Percentiles rank a stretch among this genome's conserved stretches.
phyloP scores from a whole-genome alignment of 495 filamentous ascomycete genomes.

The Daldinia decipiens region DNA sequence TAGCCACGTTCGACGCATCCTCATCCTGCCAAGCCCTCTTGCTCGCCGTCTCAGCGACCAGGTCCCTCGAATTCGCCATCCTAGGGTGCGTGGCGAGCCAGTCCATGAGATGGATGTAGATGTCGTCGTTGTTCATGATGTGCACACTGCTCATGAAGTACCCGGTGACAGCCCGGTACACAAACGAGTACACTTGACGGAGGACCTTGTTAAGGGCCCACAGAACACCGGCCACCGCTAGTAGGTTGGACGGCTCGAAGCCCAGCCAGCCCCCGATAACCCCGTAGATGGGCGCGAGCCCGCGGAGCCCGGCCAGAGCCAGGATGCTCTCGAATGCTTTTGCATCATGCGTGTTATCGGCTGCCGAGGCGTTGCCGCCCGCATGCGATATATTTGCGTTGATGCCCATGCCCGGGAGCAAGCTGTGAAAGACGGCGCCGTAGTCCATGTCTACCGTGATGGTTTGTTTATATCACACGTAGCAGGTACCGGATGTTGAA shows the following conservation, averaged over 20 bases:
- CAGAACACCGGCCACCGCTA: slow-evolving; percentile 49
- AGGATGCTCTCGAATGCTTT: slow-evolving; percentile 47
- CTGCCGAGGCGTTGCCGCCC: slow-evolving; percentile 1
- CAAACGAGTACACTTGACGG: slow-evolving; percentile 43
- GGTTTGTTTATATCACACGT: neutral
- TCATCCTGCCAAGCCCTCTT: slow-evolving; percentile 64
- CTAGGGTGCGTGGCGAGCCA: slow-evolving; percentile 67
- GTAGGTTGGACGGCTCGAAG: slow-evolving; percentile 52
- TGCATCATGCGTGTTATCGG: slow-evolving; percentile 11
- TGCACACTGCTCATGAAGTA: slow-evolving; percentile 66
- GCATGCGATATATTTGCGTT: slow-evolving; percentile 10
- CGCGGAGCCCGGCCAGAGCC: slow-evolving; percentile 36
- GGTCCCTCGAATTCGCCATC: slow-evolving; percentile 61
- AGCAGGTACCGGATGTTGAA: neutral
- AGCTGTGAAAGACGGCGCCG: slow-evolving; percentile 2
- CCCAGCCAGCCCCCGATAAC: slow-evolving; percentile 49
- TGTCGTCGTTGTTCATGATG: slow-evolving; percentile 67
- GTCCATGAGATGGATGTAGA: slow-evolving; percentile 68
- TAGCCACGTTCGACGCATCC: slow-evolving; percentile 48
- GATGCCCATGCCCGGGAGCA: slow-evolving; percentile 18
- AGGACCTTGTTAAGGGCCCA: slow-evolving; percentile 54
- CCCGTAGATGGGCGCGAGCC: slow-evolving; percentile 40
- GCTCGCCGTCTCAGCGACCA: slow-evolving; percentile 66
- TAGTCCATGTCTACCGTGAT: slow-evolving; percentile 21
- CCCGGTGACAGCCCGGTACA: slow-evolving; percentile 47